phyloP scores from a whole-genome alignment of 2,329 filamentous ascomycete species.

The Diaporthe longicolla region DNA sequence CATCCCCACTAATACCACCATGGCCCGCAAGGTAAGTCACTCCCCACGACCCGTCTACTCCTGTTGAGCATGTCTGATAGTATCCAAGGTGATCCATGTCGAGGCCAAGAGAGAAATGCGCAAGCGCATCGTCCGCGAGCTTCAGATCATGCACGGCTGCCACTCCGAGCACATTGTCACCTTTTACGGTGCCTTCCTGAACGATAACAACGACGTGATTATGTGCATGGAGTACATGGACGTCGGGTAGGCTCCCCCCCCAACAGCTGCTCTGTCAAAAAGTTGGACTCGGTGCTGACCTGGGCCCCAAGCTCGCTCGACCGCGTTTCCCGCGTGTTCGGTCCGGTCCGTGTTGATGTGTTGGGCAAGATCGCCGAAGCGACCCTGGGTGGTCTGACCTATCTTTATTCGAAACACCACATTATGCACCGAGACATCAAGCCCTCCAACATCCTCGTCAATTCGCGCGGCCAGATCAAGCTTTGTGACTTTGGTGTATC shows the following conservation, averaged over 20 bases:
- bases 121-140: constrained; percentile 95
- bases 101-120: constrained; percentile 98
- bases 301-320: constrained; percentile 77
- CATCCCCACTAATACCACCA: constrained; percentile 92
- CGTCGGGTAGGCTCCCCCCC: constrained; percentile 80
- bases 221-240: constrained; percentile 99
- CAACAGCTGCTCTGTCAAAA: background rate
- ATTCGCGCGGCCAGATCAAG: constrained; percentile 95
- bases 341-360: constrained; percentile 94
- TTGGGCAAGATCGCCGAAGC: constrained; percentile 98
- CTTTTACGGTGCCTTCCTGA: constrained; percentile 97
- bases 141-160: constrained; percentile 98
- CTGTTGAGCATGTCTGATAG: constrained; percentile 35
- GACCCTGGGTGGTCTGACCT: constrained; percentile 91
- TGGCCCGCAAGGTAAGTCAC: constrained; percentile 89
- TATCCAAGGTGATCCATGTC: constrained; percentile 90
- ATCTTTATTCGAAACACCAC: constrained; percentile 94
- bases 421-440: constrained; percentile 99
- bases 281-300: constrained; percentile 39
- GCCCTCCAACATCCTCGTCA: constrained; percentile 96
- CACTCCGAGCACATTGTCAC: constrained; percentile 97
- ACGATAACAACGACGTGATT: constrained; percentile 96
- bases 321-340: constrained; percentile 93
- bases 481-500: constrained; percentile 99
- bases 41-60: background rate